These are phyloP conservation scores for Candida fluviatilis DNA, from an alignment of 805 yeast species.

Conservation along the genomic window DNA sequence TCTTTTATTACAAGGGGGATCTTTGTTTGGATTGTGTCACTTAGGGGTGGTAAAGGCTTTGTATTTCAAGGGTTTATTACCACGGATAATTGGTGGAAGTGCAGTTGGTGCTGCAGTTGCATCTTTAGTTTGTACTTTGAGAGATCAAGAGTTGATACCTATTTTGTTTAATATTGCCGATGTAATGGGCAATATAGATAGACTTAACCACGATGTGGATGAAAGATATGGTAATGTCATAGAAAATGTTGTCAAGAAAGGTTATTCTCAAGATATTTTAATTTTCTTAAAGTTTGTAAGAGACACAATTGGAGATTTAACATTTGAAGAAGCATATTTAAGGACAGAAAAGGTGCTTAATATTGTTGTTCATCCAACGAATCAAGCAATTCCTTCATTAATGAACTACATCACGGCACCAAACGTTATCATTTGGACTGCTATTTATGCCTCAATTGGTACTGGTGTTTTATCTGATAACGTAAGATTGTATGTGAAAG, in stretches of 20 bases:
- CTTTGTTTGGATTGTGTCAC: conserved; percentile 90
- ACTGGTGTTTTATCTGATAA: conserved; percentile 60
- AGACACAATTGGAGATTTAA: conserved; percentile 70
- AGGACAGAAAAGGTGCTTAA: conserved; percentile 77
- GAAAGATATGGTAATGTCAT: conserved; percentile 64
- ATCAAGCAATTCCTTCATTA: conserved; percentile 63
- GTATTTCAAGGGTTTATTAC: conserved; percentile 69
- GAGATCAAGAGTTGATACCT: conserved; percentile 60
- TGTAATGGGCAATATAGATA: conserved; percentile 41
- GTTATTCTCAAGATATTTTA: conserved; percentile 82
- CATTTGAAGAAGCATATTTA: conserved; percentile 90
- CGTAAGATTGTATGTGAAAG: conserved; percentile 56
- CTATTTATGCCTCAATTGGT: conserved; percentile 81
- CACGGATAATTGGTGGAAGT: conserved; percentile 83
- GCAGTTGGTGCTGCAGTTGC: conserved; percentile 95
- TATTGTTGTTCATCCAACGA: conserved; percentile 79
- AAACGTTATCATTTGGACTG: conserved; percentile 84
- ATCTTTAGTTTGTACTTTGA: conserved; percentile 70
- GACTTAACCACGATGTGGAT: conserved; percentile 50
- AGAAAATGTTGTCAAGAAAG: conserved; percentile 71
- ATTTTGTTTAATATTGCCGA: conserved; percentile 35
- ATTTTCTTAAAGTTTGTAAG: conserved; percentile 76
- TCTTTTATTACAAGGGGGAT: conserved; percentile 88
- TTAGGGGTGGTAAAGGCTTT: conserved; percentile 87
- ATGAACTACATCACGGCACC: conserved; percentile 92